Base-by-base conservation (phyloP, 2,329 filamentous ascomycete species). In the Trichocomaceae sp. region DNA sequence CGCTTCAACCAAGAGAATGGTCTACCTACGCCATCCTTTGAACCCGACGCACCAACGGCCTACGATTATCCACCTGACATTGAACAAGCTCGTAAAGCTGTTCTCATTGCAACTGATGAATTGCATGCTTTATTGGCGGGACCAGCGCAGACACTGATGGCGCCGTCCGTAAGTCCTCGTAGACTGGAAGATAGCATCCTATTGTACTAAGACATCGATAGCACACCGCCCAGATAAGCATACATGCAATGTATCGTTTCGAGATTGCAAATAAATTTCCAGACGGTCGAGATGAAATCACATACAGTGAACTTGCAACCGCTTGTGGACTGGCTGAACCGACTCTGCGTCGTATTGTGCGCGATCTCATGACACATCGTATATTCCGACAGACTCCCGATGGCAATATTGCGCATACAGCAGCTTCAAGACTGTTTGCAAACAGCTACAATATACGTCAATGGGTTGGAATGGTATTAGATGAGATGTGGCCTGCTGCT, bases 401-500 rank as follows among this genome's bases (percentile, higher is more conserved):
- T 33, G 52, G 52, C n/a, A 22, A 42, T 3, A 37, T 57, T 33
- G 56, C n/a, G 23, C 56, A 57, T 35, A 57, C 56, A 2, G 35
- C 22, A 8, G 46, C 52, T 5, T 57, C 56, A 2, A 44, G 51
- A 45, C n/a, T 50, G 3, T 49, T 57, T 9, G 57, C 42, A 3
- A 39, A 51, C 17, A 35, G 51, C 9, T 20, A 46, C 13, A 48
- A 19, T 4, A 33, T 57, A 10, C 47, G 39, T 10, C 47, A 57
- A n/a, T 57, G 39, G n/a, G 42, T 57, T 10, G 56, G 56, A 2
- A 47, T 52, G 45, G 44, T 37, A 19, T 44, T 31, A 15, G 47
- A 55, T 37, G 56, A 57, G 33, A 57, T 55, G 31, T 52, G 50
- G 33, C 56, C 52, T 17, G 56, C 56, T 23, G 56, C 33, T n/a